Conservation (phyloP, 306 rosid genomes). For the Trifolium subterraneum region DNA sequence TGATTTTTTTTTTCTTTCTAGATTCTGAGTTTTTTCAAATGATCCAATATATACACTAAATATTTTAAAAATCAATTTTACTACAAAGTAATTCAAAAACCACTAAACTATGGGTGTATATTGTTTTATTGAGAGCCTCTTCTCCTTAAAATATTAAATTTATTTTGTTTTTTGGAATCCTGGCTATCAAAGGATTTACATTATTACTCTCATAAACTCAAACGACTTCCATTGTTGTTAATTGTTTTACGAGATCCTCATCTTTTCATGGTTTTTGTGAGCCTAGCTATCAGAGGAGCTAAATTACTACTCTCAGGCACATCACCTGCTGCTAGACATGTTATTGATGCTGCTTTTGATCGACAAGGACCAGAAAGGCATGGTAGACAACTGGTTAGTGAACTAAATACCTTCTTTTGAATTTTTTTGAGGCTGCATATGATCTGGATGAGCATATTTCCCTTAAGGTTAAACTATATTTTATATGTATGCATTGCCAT, state of each 20-base stretch:
- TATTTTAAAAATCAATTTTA: not conserved
- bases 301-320: constrained; percentile 62
- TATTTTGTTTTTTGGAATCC: constrained; percentile 19
- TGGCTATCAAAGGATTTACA: constrained; percentile 65
- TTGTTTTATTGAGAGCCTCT: constrained; percentile 19
- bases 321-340: constrained; percentile 75
- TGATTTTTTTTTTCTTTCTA: not conserved
- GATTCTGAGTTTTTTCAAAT: not conserved
- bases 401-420: constrained; percentile 7
- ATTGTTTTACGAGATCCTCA: constrained; percentile 30
- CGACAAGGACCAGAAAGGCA: constrained; percentile 75
- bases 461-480: constrained; percentile 22
- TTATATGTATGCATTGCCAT: constrained; percentile 2
- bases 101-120: not conserved
- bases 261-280: constrained; percentile 33
- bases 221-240: constrained; percentile 14
- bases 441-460: constrained; percentile 7
- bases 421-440: not conserved
- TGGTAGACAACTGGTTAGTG: constrained; percentile 86
- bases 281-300: constrained; percentile 74
- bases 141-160: constrained; percentile 8
- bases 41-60: not conserved
- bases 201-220: constrained; percentile 52
- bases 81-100: not conserved
- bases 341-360: constrained; percentile 73